These are phyloP conservation scores for Byssothecium circinans DNA, from an alignment of 2,329 filamentous ascomycete species.

Conservation along the genomic window DNA sequence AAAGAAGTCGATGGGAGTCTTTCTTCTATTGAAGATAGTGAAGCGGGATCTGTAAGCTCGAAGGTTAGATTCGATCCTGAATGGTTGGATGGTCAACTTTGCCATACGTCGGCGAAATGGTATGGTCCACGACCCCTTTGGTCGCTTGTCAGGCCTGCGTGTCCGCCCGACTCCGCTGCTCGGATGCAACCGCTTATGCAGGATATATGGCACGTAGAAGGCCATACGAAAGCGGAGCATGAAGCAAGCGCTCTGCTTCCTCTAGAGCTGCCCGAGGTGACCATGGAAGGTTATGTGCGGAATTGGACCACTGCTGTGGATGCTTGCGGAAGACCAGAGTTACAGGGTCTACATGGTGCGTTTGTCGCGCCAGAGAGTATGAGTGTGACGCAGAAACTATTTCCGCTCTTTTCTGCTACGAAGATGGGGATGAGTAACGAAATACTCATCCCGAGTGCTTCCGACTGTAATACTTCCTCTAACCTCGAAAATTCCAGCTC, in stretches of 20 bases:
- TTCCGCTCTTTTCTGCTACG: slow-evolving; percentile 53
- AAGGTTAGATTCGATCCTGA: slow-evolving; percentile 18
- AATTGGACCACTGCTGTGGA: slow-evolving; percentile 51
- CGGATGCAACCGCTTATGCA: slow-evolving; percentile 29
- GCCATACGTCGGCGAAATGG: slow-evolving; percentile 19
- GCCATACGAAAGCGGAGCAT: slow-evolving; percentile 39
- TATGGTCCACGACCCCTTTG: slow-evolving; percentile 45
- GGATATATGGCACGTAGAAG: slow-evolving; percentile 40
- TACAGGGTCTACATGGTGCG: slow-evolving; percentile 52
- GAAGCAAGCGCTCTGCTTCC: slow-evolving; percentile 42
- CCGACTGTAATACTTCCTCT: slow-evolving; percentile 44
- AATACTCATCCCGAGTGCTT: slow-evolving; percentile 51
- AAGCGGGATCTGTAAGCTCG: slow-evolving; percentile 4
- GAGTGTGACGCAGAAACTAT: slow-evolving; percentile 46
- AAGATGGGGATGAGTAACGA: slow-evolving; percentile 55
- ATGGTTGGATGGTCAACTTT: slow-evolving; percentile 34
- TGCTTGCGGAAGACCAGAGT: slow-evolving; percentile 47
- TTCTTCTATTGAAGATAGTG: slow-evolving; percentile 10
- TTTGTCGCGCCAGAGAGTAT: slow-evolving; percentile 52
- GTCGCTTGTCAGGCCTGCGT: slow-evolving; percentile 47
- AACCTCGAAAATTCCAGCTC: slow-evolving; percentile 20
- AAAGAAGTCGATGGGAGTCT: slow-evolving; percentile 23
- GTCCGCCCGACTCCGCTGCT: slow-evolving; percentile 42
- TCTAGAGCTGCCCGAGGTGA: slow-evolving; percentile 30
- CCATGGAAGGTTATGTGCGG: slow-evolving; percentile 48